Evolutionary conservation across 345 rosid species (phyloP).

Genomic region (Luvunga scandens): DNA sequence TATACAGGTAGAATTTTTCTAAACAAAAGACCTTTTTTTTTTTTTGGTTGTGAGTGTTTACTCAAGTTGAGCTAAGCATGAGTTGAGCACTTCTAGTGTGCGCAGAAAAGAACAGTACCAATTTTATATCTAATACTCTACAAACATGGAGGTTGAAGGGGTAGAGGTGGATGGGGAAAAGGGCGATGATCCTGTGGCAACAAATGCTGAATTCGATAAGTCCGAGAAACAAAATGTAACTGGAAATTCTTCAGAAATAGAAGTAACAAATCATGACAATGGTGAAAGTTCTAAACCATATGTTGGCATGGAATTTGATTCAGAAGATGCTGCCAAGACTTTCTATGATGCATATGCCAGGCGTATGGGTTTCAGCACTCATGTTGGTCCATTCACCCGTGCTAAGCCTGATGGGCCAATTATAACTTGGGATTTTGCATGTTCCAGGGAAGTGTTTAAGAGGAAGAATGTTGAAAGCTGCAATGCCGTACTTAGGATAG

Average conservation of each 20-base stretch:
- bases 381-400: conserved; percentile 54
- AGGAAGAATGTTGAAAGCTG: conserved; percentile 58
- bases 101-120: neutral
- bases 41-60: neutral
- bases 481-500: conserved; percentile 60
- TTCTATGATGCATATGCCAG: conserved; percentile 53
- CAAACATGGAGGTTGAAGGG: conserved; percentile 35
- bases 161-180: conserved; percentile 28
- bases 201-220: conserved; percentile 13
- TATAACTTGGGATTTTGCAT: conserved; percentile 51
- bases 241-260: conserved; percentile 26
- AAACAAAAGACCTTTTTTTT: neutral
- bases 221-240: conserved; percentile 18
- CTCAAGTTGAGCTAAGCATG: conserved; percentile 15
- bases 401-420: conserved; percentile 62
- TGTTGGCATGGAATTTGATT: conserved; percentile 59
- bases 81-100: conserved; percentile 11
- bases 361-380: conserved; percentile 44
- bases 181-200: conserved; percentile 6
- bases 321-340: conserved; percentile 50
- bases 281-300: conserved; percentile 29
- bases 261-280: conserved; percentile 23
- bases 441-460: conserved; percentile 52
- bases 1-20: conserved; percentile 6
- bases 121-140: neutral